These are phyloP conservation scores for Pharus latifolius DNA, from an alignment of 176 grass and related monocot genomes.

Conservation along the genomic window DNA sequence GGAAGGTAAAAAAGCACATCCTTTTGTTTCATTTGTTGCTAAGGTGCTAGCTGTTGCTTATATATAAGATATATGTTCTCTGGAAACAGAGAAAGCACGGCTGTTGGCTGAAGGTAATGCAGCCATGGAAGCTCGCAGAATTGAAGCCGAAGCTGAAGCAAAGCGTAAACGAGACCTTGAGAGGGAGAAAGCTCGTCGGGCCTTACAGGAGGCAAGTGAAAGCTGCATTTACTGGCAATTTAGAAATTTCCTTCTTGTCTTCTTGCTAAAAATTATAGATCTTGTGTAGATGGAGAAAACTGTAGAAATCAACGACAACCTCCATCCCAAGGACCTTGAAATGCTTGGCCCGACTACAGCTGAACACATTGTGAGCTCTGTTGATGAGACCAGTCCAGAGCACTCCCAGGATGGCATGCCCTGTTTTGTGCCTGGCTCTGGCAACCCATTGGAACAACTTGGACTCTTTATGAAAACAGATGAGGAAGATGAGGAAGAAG, in stretches of 20 bases:
- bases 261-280: neutral
- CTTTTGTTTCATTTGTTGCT: neutral
- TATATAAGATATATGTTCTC: neutral
- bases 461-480: conserved; percentile 87
- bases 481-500: conserved; percentile 89
- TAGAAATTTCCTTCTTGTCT: neutral
- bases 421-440: conserved; percentile 38
- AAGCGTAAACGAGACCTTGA: conserved; percentile 80
- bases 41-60: neutral
- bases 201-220: conserved; percentile 63
- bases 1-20: conserved; percentile 55
- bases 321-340: conserved; percentile 72
- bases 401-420: conserved; percentile 61
- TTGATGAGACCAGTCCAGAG: conserved; percentile 68
- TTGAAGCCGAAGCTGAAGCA: conserved; percentile 69
- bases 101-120: conserved; percentile 88
- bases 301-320: conserved; percentile 72
- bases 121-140: conserved; percentile 80
- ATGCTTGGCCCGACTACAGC: conserved; percentile 58
- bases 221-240: neutral
- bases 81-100: conserved; percentile 63
- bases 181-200: conserved; percentile 82
- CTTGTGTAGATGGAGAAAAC: conserved; percentile 75
- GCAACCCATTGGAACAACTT: conserved; percentile 74
- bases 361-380: conserved; percentile 59